Conservation (phyloP, 148 eudicot species). For the Heliamphora exappendiculata region DNA sequence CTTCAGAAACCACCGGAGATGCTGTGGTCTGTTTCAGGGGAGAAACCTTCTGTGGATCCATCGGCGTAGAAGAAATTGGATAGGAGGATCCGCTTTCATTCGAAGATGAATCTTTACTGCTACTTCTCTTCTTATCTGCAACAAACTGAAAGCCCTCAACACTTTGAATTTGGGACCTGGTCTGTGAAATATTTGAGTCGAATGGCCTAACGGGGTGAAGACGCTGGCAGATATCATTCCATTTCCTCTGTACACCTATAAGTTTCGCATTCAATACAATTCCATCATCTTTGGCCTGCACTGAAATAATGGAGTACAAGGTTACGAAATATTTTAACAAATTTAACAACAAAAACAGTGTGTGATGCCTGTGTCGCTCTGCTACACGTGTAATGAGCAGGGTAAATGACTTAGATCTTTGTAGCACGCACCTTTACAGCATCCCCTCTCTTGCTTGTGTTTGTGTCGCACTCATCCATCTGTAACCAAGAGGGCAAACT, state of each 20-base stretch:
- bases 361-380: background rate
- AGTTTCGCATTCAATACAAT: slow-evolving; percentile 33
- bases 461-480: slow-evolving; percentile 31
- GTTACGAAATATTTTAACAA: slow-evolving; percentile 17
- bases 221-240: slow-evolving; percentile 68
- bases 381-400: background rate
- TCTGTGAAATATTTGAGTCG: slow-evolving; percentile 22
- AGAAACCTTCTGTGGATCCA: slow-evolving; percentile 18
- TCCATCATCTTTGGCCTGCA: slow-evolving; percentile 69
- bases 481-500: slow-evolving; percentile 54
- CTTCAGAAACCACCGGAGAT: slow-evolving; percentile 13
- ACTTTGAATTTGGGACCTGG: slow-evolving; percentile 23
- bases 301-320: slow-evolving; percentile 35
- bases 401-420: background rate
- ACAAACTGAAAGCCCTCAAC: slow-evolving; percentile 22
- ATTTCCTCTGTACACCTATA: slow-evolving; percentile 51
- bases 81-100: slow-evolving; percentile 31
- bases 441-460: slow-evolving; percentile 35
- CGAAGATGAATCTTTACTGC: slow-evolving; percentile 24
- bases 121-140: slow-evolving; percentile 23
- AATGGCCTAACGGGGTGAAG: slow-evolving; percentile 37
- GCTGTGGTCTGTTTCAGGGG: slow-evolving; percentile 7
- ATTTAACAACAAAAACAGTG: background rate
- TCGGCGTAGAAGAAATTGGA: slow-evolving; percentile 26
- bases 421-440: slow-evolving; percentile 42